Base-by-base conservation (phyloP, 2,329 filamentous ascomycete genomes). In the Xylariales sp. region DNA sequence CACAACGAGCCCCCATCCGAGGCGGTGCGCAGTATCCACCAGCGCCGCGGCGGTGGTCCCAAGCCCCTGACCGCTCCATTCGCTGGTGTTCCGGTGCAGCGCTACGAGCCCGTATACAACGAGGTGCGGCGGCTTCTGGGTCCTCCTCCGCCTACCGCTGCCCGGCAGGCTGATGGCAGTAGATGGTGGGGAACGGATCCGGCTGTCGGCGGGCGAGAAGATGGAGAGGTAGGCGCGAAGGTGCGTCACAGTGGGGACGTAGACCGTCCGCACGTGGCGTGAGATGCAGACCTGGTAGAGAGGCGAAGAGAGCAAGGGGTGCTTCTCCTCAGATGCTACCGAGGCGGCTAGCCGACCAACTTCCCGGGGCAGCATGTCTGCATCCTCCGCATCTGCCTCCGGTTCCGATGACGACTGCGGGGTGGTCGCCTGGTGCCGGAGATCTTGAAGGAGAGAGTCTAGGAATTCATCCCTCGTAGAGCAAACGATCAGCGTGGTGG, bases 41-140 rank as follows among this genome's bases (percentile, higher is more conserved):
- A 85, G 59, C 1, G 67, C 62, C 2, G 84, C 72, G n/a, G 79
- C 67, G 2, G 80, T 81, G 40, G 71, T 70, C 15, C 76, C 71
- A 11, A 90, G 57, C 0, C 85, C 86, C 59, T 89, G 85, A 0
- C 81, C 83, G 35, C 83, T 88, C 76, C 84, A 89, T 42, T 86
- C 82, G 44, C 79, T 79, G 1, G 82, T 85, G 38, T 76, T 70
- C 17, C 76, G 72, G 55, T 90, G 86, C 29, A 85, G 57, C 15
- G 72, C 65, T 13, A 89, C 53, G 29, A 85, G 69, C 35, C 83
- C 81, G 49, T 87, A 83, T 2, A 85, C 60, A 2, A 87, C 56
- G 4, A 88, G 61, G 16, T 70, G 56, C 1, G 74, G 70, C 15
- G 44, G 39, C 17, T 44, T 37, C 19, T 20, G 35, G 17, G 18